Percentiles rank a stretch among this genome's conserved stretches.
Conservation (phyloP, 139 green algal species). For the Axilococcus clingmanii region DNA sequence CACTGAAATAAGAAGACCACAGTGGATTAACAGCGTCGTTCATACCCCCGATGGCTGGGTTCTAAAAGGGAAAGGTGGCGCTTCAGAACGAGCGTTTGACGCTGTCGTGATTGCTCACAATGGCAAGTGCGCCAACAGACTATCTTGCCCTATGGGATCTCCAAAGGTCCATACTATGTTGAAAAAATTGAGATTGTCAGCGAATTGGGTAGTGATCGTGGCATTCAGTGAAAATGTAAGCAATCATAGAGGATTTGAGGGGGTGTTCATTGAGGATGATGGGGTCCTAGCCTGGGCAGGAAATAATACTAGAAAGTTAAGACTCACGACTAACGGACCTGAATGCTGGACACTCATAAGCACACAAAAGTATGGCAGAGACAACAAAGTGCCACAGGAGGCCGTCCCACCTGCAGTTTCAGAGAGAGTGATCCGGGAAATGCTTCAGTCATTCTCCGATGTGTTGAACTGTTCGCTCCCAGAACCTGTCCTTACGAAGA, state of each 20-base stretch:
- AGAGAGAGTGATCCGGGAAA: slow-evolving; percentile 33
- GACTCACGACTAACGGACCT: slow-evolving; percentile 6
- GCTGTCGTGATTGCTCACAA: slow-evolving; percentile 78
- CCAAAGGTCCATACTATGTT: slow-evolving; percentile 45
- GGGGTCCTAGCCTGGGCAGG: slow-evolving; percentile 42
- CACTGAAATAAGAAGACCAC: slow-evolving; percentile 30
- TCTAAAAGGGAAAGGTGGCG: slow-evolving; percentile 1
- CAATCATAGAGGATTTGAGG: slow-evolving; percentile 23
- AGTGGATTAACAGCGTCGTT: slow-evolving; percentile 50
- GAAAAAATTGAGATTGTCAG: slow-evolving; percentile 41
- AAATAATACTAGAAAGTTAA: slow-evolving; percentile 74
- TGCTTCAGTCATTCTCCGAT: slow-evolving; percentile 31
- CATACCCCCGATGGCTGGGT: background rate
- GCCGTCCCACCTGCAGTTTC: slow-evolving; percentile 38
- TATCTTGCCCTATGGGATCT: slow-evolving; percentile 31
- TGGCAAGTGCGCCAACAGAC: slow-evolving; percentile 62
- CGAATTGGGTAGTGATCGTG: slow-evolving; percentile 62
- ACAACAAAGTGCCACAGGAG: slow-evolving; percentile 40
- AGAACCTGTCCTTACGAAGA: slow-evolving; percentile 8
- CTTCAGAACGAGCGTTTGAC: slow-evolving; percentile 38
- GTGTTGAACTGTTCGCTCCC: slow-evolving; percentile 24
- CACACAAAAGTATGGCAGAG: slow-evolving; percentile 51
- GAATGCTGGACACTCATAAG: slow-evolving; percentile 76
- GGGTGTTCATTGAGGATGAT: slow-evolving; percentile 44
- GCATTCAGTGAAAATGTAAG: slow-evolving; percentile 43